Evolutionary conservation across 2,329 filamentous ascomycete genomes (phyloP).

Genomic region (Monosporascus sp.): DNA sequence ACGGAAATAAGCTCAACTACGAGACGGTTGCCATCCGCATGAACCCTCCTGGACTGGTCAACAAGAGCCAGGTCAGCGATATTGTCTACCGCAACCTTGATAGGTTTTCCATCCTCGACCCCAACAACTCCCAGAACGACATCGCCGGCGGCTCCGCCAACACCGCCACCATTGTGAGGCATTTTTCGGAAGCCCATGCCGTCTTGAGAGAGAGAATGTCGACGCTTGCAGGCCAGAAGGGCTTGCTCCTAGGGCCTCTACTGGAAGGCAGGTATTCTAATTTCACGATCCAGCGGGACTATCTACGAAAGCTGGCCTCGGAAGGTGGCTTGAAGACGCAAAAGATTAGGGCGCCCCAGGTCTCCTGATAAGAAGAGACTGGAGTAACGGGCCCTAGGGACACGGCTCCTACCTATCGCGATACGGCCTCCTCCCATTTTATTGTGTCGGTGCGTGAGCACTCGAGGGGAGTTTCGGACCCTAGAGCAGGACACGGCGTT

Average conservation of each 20-base stretch:
- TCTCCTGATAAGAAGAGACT: too few relatives aligned
- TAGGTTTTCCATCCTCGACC: conserved; percentile 84
- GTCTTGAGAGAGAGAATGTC: conserved; percentile 54
- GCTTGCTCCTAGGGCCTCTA: conserved; percentile 59
- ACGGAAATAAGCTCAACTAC: conserved; percentile 76
- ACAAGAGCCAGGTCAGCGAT: conserved; percentile 52
- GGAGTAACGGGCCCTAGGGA: too few relatives aligned
- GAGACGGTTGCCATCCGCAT: conserved; percentile 67
- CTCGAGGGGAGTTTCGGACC: too few relatives aligned
- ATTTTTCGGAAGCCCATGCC: conserved; percentile 62
- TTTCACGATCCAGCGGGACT: conserved; percentile 64
- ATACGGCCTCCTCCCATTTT: too few relatives aligned
- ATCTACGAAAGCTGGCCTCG: conserved; percentile 49
- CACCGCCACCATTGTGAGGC: conserved; percentile 58
- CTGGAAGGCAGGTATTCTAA: conserved; percentile 74
- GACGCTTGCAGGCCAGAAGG: conserved; percentile 34
- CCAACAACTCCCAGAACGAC: conserved; percentile 79
- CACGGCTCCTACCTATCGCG: too few relatives aligned
- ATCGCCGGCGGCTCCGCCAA: conserved; percentile 81
- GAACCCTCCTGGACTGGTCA: conserved; percentile 66
- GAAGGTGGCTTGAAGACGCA: conserved; percentile 5
- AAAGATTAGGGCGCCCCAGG: too few relatives aligned
- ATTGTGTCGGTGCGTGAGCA: too few relatives aligned
- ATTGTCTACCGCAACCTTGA: conserved; percentile 55
- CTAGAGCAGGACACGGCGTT: too few relatives aligned